Base-by-base conservation (phyloP, 495 filamentous ascomycete genomes). In the Aspergillus ellipticus region DNA sequence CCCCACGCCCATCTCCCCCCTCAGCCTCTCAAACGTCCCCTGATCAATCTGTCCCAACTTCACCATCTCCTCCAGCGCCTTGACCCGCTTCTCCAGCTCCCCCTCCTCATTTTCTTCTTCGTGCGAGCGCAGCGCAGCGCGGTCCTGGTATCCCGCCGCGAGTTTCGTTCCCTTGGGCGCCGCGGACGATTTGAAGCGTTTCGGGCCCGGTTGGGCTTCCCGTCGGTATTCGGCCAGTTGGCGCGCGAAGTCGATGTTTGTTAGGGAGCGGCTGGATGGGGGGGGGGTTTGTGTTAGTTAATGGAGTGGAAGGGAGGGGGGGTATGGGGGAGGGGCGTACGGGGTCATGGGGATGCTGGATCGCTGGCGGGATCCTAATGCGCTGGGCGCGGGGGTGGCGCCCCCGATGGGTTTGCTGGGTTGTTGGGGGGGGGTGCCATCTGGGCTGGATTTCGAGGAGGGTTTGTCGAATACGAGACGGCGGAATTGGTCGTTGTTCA, bases 401-500 rank as follows among this genome's bases (percentile, higher is more conserved):
- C 31, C 51, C 24, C 51, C 42, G 9, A 39, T 50, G 28, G 46
- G 24, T n/a, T 54, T 24, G n/a, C 20, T 33, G 37, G 31, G 2
- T 3, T 33, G 31, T 35, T 54, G 51, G 24, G 33, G 11, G 26
- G 21, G 3, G 35, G 20, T 13, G 21, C 42, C 21, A 21, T 45
- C 42, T 20, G 17, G 17, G 6, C 24, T 63, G 47, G 8, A 37
- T 58, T 5, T 60, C 57, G 22, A 66, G 68, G 15, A 54, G 11
- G 64, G 60, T 22, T 72, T 80, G 53, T 81, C 80, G 39, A 84
- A 74, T 8, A 98, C 66, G n/a, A 98, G 83, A 52, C 88, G 86
- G 48, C 94, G 92, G 67, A 98, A 98, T 67, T 98, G 90, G 16
- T 89, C 82, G 81, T 97, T 97, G 69, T 98, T 96, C 94, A 98